These are phyloP conservation scores for Ophiognomonia clavigignenti-juglandacearum DNA, from an alignment of 2,329 filamentous ascomycete species.

Conservation along the genomic window DNA sequence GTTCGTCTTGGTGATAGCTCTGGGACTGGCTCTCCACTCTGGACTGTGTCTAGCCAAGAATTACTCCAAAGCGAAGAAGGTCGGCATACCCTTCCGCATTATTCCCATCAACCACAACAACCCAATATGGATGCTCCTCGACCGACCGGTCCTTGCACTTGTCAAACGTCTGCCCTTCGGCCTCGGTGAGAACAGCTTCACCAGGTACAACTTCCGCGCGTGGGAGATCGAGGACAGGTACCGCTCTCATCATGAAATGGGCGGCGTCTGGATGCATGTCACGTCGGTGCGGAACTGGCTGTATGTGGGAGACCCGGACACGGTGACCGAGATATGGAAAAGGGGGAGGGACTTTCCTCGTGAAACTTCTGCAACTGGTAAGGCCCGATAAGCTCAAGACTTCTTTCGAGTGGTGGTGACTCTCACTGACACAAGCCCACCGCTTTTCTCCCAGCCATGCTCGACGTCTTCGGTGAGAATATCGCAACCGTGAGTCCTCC, in stretches of 20 bases:
- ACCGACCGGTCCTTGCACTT: constrained; percentile 20
- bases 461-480: constrained; percentile 7
- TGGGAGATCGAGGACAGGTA: constrained; percentile 24
- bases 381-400: background rate
- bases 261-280: background rate
- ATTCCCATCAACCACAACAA: constrained; percentile 27
- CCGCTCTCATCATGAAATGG: constrained; percentile 14
- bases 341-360: constrained; percentile 4
- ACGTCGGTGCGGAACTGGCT: background rate
- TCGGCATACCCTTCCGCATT: constrained; percentile 17
- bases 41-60: background rate
- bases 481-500: constrained; percentile 2
- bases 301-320: background rate
- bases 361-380: constrained; percentile 3
- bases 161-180: constrained; percentile 20
- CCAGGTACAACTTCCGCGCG: constrained; percentile 26
- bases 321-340: background rate
- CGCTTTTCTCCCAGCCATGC: background rate
- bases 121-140: constrained; percentile 26
- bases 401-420: background rate
- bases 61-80: background rate
- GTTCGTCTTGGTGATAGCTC: background rate
- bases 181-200: constrained; percentile 25
- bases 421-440: background rate
- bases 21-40: background rate